Evolutionary conservation across 176 grass and related monocot species (phyloP), one percentile per base, ranked within the genome.

Genomic region (Triticum monococcum): DNA sequence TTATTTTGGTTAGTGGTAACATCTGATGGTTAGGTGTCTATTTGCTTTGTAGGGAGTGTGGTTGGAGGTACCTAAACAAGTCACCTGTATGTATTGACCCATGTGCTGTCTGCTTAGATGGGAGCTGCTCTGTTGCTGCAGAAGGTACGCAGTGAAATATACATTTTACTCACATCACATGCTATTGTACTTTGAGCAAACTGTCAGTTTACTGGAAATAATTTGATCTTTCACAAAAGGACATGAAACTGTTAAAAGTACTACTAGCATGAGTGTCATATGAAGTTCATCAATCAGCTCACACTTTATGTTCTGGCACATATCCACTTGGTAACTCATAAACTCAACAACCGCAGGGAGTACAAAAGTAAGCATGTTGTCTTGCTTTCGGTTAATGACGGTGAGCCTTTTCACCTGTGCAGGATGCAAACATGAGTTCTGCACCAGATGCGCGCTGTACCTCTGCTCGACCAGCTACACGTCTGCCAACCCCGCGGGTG

Each of bases 351-450:
- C 54, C 74, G 72, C 56, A 65, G 4, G 14, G 9, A 48, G 28
- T 26, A 24, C 43, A 56, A 52, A 54, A 52, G 41, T 2, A 67
- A 50, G 25, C 30, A 70, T 1, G 45, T 28, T 66, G 28, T 57
- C 59, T 75, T 68, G 76, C 46, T 80, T 31, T 82, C 5, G 46
- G 30, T 52, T 18, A 80, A 75, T 35, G 28, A 82, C 57, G 72
- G 32, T 9, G 28, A n/a, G 16, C 33, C 20, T 72, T 73, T 65
- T 80, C 31, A 37, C 68, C 20, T 79, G 43, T 83, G 86, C 81
- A 98, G 96, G 91, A 67, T 98, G 96, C 81, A 91, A 91, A n/a
- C 96, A 98, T 66, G 96, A 98, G 84, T 96, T 98, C 75, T 98
- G 96, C 96, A 96, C 96, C n/a, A 94, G 90, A 83, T 98, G 96